Percentiles rank a stretch among this genome's conserved stretches.
phyloP scores from a whole-genome alignment of 2,329 filamentous ascomycete genomes.

The Paecilomyces fulvus region DNA sequence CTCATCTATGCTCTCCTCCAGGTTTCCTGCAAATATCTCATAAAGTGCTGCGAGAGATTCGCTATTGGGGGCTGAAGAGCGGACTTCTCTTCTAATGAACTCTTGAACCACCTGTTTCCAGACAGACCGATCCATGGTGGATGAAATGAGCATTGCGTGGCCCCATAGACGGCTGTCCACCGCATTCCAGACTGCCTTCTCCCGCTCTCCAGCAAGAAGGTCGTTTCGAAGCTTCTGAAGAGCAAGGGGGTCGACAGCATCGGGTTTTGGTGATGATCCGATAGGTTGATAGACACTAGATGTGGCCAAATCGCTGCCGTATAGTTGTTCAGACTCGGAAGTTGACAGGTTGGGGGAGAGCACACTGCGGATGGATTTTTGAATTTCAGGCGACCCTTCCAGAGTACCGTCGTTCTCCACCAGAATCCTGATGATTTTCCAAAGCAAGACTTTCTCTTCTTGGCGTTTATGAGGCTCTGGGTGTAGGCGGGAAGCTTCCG shows the following conservation, averaged over 20 bases:
- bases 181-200: slow-evolving; percentile 87
- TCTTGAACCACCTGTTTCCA: slow-evolving; percentile 94
- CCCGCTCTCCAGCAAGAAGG: slow-evolving; percentile 71
- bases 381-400: slow-evolving; percentile 62
- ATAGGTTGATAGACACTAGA: slow-evolving; percentile 32
- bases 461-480: slow-evolving; percentile 53
- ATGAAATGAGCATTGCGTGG: slow-evolving; percentile 88
- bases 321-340: slow-evolving; percentile 17
- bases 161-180: slow-evolving; percentile 93
- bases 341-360: slow-evolving; percentile 53
- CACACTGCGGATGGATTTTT: slow-evolving; percentile 66
- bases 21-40: slow-evolving; percentile 86
- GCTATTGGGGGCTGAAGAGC: slow-evolving; percentile 67
- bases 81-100: slow-evolving; percentile 91
- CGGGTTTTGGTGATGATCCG: slow-evolving; percentile 42
- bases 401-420: slow-evolving; percentile 79
- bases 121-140: slow-evolving; percentile 59
- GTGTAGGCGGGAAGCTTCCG: slow-evolving; percentile 42
- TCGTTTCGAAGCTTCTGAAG: slow-evolving; percentile 64
- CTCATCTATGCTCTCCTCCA: slow-evolving; percentile 90
- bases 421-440: slow-evolving; percentile 74
- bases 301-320: slow-evolving; percentile 13
- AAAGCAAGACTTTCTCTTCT: slow-evolving; percentile 73
- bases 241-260: slow-evolving; percentile 60
- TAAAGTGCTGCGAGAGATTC: slow-evolving; percentile 88